Evolutionary conservation across 352 stramenopile genomes (phyloP), one percentile per base, ranked within the genome.

Genomic region (Pythium phragmitis): DNA sequence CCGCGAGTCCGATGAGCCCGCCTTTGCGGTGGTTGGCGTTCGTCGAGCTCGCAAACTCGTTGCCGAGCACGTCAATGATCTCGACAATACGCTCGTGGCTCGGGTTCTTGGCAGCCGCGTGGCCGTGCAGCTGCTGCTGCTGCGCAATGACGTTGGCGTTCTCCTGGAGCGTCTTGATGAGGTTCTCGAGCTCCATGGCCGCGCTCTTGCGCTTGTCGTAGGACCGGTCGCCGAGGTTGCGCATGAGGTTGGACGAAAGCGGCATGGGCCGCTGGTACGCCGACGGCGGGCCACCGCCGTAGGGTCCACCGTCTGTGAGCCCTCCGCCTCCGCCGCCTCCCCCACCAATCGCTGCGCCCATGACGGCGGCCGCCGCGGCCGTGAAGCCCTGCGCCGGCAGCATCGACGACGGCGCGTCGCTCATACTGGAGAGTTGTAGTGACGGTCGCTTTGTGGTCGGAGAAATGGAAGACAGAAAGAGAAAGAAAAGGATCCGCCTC

Each of bases 171-270:
- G 94, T 90, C 75, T 99, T 99, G 60, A 99, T 98, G 21, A 99
- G 80, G 64, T 97, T 97, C 84, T 99, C 98, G 33, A 99, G 95
- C 79, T 99, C 98, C 57, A 99, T 88, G 8, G 97, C 97, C 2
- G 97, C 97, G 69, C 97, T 97, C 78, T 99, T 99, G 57, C 98
- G 92, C 80, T 99, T 99, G 68, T 99, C 98, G 76, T 99, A 99
- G 14, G 94, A 98, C 17, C 97, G 85, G 75, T 99, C 98, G 34
- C 97, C 96, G 30, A 99, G 84, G 54, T 96, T 96, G 45, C 85
- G 82, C 87, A 93, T 80, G 28, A 94, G 74, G 34, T 77, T 91
- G 12, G 82, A 82, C 11, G 85, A 85, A 52, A 96, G 69, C 49
- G 87, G 87, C 30, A 94, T 73, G 60, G 89, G 82, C 46, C 87